Base-by-base conservation (phyloP, 495 filamentous ascomycete species). In the Cenococcum geophilum region DNA sequence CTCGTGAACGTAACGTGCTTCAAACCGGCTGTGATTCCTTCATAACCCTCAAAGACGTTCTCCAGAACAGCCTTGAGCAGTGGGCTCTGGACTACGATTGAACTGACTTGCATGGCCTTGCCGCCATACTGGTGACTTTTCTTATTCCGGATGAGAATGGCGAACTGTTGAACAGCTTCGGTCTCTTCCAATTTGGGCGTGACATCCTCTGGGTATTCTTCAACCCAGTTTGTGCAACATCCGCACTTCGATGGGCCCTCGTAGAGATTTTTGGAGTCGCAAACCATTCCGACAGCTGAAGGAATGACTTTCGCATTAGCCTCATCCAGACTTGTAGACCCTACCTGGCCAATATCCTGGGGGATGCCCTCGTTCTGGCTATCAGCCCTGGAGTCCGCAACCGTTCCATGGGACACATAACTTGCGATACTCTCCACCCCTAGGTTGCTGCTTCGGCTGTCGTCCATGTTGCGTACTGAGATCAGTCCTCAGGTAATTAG, bases 31-130 rank as follows among this genome's bases (percentile, higher is more conserved):
- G 85, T 86, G 20, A 89, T 78, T 34, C 86, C 83, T 0, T 82
- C 81, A 66, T 88, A 90, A 16, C 78, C 82, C 32, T 77, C 74
- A 45, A 89, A 74, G 11, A 87, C 78, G 20, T 77, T 75, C 23
- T 75, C 74, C 0, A 89, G 74, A 36, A 82, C 76, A 9, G 73
- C 73, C 71, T 86, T 85, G 34, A 89, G 73, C 40, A 79, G 73
- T 4, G 86, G 82, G 62, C 80, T 84, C 73, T 89, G 86, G 1
- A 89, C 68, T 11, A 87, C 73, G 62, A 89, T 84, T 49, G 80
- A 81, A 60, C 83, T 73, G 22, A 87, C 76, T n/a, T 79, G 70
- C 40, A 88, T 75, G 0, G 59, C 55, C 22, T 61, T 60, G 0
- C 43, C 58, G 47, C 40, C 37, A 5, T 14, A 4, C 6, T 34